Evolutionary conservation across 495 filamentous ascomycete species (phyloP), one percentile per base, ranked within the genome.

Genomic region (Daldinia concentrica): DNA sequence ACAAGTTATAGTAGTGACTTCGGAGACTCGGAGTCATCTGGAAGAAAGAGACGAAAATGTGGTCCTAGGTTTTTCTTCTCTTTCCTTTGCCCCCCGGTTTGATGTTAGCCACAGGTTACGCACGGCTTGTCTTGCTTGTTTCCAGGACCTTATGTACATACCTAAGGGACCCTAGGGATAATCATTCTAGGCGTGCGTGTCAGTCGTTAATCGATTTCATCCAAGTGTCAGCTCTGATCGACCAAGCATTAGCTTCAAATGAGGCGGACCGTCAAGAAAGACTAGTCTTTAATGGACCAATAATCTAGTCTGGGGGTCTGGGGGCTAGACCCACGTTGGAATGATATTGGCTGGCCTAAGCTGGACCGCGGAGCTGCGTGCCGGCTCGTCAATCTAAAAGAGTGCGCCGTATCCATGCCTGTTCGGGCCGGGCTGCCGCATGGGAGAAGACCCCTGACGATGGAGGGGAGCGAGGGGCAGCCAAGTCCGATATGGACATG

Each of bases 351-450:
- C 37, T 29, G 34, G 34, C 37, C 55, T 48, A 61, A 58, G 60
- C 70, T 66, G 69, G 75, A 12, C 50, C 56, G 43, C 75, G 75
- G 75, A 77, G 73, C 65, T 72, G 57, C 73, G 75, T 59, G 75
- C 75, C 75, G 75, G 68, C 73, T 72, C 55, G 56, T 77, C 73
- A 77, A 77, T 76, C 73, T 72, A 77, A 74, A 74, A 52, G 51
- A 64, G 71, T 66, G 58, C 67, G 63, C 66, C 62, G 71, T 54
- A 74, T 24, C 58, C 66, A 74, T 74, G 71, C 60, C 66, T 76
- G 64, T 62, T 76, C 76, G 76, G 76, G 58, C 76, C 76, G 76
- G 76, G 62, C 64, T 71, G 74, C 76, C 76, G 76, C 71, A 74
- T 71, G 62, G 56, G 50, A 62, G 62, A 70, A 66, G 55, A 73